Conservation (phyloP, 345 rosid genomes). For the Citrus trifoliata region DNA sequence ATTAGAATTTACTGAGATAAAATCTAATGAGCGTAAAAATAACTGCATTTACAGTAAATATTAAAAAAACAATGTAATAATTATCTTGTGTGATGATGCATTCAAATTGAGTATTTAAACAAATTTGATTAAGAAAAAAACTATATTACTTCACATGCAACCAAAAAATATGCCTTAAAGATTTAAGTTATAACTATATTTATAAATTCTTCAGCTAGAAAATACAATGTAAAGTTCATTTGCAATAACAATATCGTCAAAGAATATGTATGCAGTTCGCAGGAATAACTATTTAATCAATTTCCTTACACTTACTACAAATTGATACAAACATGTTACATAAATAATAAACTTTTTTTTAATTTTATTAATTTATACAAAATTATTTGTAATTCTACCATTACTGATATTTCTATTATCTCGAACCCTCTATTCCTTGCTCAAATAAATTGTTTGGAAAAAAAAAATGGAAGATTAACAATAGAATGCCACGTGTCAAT, state of each 20-base stretch:
- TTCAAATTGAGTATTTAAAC: not conserved
- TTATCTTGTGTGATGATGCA: not conserved
- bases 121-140: not conserved
- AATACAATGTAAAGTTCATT: not conserved
- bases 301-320: not conserved
- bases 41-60: too few species aligned
- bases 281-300: not conserved
- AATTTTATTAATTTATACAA: not conserved
- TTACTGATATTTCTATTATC: too few species aligned
- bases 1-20: too few species aligned
- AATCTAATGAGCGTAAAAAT: too few species aligned
- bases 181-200: not conserved
- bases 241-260: not conserved
- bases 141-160: not conserved
- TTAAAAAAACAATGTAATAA: too few species aligned
- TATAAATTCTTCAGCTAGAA: not conserved
- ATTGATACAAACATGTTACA: conserved; percentile 13
- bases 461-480: too few species aligned
- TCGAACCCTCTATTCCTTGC: too few species aligned
- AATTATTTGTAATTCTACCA: too few species aligned
- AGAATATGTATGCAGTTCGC: conserved; percentile 3
- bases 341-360: conserved; percentile 11
- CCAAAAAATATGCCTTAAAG: not conserved
- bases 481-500: too few species aligned
- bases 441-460: too few species aligned